A percentile compares a stretch with the other conserved stretches of the same genome.
phyloP scores from a whole-genome alignment of 2,329 filamentous ascomycete genomes.

The Cytospora schulzeri region DNA sequence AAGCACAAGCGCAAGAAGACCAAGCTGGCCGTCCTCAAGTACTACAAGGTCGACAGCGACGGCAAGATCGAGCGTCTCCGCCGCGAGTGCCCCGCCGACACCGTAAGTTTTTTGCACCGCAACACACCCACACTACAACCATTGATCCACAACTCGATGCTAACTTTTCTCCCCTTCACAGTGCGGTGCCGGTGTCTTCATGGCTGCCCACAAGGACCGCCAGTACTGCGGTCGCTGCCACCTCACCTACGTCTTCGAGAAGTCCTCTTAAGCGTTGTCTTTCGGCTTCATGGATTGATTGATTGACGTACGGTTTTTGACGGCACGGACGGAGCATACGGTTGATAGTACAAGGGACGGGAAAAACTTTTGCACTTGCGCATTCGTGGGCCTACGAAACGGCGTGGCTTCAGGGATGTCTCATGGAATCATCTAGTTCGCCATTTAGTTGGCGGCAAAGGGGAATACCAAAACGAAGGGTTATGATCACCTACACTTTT shows the following conservation, averaged over 20 bases:
- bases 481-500: conserved; percentile 11
- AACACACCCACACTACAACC: background rate
- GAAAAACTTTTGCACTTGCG: conserved; percentile 20
- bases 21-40: conserved; percentile 99
- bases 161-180: conserved; percentile 47
- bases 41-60: conserved; percentile 99
- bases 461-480: conserved; percentile 21
- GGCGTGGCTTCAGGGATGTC: conserved; percentile 11
- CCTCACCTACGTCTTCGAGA: conserved; percentile 74
- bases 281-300: conserved; percentile 26
- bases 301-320: conserved; percentile 6
- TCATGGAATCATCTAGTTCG: conserved; percentile 22
- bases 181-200: conserved; percentile 99
- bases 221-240: conserved; percentile 89
- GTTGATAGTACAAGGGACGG: conserved; percentile 23
- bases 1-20: conserved; percentile 99
- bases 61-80: conserved; percentile 99
- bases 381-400: conserved; percentile 14
- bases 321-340: conserved; percentile 24
- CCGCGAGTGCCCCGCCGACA: conserved; percentile 92
- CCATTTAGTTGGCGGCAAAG: conserved; percentile 22
- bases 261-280: conserved; percentile 51
- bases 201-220: conserved; percentile 99
- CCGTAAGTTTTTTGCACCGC: conserved; percentile 75
- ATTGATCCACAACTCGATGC: conserved; percentile 13